These are phyloP conservation scores for Ensete glaucum DNA, from an alignment of 176 grass and related monocot genomes.

Conservation along the genomic window DNA sequence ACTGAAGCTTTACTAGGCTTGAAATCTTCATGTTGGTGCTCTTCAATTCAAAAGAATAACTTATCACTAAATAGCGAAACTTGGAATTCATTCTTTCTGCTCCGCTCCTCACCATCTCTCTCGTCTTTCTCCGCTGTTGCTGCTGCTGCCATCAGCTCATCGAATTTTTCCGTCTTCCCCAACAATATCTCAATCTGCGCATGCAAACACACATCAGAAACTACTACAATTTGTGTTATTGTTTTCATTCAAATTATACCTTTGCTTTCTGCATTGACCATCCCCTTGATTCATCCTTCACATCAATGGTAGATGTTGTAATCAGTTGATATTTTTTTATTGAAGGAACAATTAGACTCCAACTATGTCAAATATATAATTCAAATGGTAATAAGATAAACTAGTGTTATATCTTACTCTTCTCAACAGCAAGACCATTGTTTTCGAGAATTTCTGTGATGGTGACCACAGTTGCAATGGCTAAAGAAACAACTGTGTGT, in stretches of 20 bases:
- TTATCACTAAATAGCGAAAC: not conserved
- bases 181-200: slow-evolving; percentile 76
- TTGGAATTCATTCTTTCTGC: slow-evolving; percentile 7
- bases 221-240: not conserved
- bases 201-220: slow-evolving; percentile 2
- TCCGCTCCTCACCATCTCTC: slow-evolving; percentile 47
- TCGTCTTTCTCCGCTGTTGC: slow-evolving; percentile 50
- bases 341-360: slow-evolving; percentile 1
- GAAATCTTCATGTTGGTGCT: not conserved
- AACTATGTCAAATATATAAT: not conserved
- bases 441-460: slow-evolving; percentile 91
- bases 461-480: slow-evolving; percentile 81
- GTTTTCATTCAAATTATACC: slow-evolving; percentile 26
- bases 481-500: slow-evolving; percentile 35
- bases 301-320: slow-evolving; percentile 64
- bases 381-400: not conserved
- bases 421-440: slow-evolving; percentile 79
- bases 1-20: not conserved
- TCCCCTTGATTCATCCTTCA: slow-evolving; percentile 62
- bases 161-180: slow-evolving; percentile 65
- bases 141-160: slow-evolving; percentile 47
- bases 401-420: slow-evolving; percentile 47
- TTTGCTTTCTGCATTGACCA: slow-evolving; percentile 79
- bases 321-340: slow-evolving; percentile 34
- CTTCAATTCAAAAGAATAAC: not conserved